These are phyloP conservation scores for Solanum sejunctum DNA, from an alignment of 257 asterid genomes.

Conservation along the genomic window DNA sequence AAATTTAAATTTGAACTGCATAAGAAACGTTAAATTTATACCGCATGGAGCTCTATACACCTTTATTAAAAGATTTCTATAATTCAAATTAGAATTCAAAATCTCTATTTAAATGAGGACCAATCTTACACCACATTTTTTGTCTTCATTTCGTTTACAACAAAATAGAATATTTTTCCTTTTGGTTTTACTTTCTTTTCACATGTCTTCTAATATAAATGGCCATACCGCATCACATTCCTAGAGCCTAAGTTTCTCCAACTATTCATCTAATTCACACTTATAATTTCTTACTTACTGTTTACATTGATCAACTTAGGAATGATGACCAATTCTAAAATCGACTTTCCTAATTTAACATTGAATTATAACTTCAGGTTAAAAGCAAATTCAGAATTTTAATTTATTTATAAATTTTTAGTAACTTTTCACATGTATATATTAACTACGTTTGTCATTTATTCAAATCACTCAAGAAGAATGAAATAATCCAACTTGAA, in stretches of 20 bases:
- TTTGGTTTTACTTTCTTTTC: background rate
- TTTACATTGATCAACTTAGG: background rate
- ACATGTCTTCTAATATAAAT: background rate
- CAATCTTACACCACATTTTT: too few relatives aligned
- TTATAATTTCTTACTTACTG: background rate
- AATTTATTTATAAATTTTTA: background rate
- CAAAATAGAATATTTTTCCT: background rate
- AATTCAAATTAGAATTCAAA: rapidly evolving
- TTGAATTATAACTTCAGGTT: background rate
- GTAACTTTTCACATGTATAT: background rate
- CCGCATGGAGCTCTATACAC: rapidly evolving
- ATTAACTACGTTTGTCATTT: too few relatives aligned
- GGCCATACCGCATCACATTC: background rate
- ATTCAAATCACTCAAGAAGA: background rate
- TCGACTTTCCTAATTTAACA: background rate
- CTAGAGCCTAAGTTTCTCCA: background rate
- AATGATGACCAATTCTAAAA: background rate
- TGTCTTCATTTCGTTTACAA: background rate
- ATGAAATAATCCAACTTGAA: slow-evolving; percentile 20
- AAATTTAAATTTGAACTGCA: too few relatives aligned
- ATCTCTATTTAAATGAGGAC: too few relatives aligned
- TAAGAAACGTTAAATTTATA: background rate
- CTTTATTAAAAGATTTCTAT: rapidly evolving
- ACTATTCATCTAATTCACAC: background rate
- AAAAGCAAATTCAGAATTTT: background rate